Evolutionary conservation across 371 early-diverging fungal genomes (phyloP).

Genomic region (Circinella minor): DNA sequence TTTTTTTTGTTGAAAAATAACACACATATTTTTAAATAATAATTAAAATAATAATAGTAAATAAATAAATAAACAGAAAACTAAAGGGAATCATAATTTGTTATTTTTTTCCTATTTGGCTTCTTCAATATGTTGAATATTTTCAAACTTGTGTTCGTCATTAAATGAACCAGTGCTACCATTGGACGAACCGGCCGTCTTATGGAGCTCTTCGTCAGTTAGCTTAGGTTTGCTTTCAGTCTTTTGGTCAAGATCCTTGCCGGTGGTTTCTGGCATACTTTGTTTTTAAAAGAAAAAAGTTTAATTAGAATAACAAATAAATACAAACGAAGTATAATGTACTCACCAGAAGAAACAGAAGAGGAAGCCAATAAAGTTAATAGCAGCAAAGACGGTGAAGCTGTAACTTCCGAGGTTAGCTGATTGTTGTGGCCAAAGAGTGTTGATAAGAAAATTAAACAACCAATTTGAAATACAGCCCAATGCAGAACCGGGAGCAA

Average conservation of each 20-base stretch:
- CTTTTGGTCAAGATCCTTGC: constrained; percentile 38
- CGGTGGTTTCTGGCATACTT: constrained; percentile 48
- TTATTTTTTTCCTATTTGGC: not conserved
- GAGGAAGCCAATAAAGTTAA: constrained; percentile 51
- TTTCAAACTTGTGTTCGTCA: constrained; percentile 1
- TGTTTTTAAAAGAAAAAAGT: not conserved
- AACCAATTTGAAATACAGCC: constrained; percentile 50
- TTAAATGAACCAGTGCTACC: not conserved
- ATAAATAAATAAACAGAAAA: too few species aligned
- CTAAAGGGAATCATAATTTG: too few species aligned
- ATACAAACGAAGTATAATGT: too few species aligned
- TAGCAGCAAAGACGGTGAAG: constrained; percentile 47
- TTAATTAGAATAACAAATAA: too few species aligned
- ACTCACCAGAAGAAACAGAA: constrained; percentile 28
- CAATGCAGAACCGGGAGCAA: constrained; percentile 50
- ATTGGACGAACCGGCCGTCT: not conserved
- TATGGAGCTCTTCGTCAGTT: not conserved
- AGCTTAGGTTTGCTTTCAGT: not conserved
- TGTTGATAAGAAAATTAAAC: constrained; percentile 49
- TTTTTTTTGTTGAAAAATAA: too few species aligned
- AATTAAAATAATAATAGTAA: too few species aligned
- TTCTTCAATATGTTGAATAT: constrained; percentile 1
- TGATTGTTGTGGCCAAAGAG: constrained; percentile 44
- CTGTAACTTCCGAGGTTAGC: constrained; percentile 36
- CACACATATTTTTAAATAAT: too few species aligned